These are phyloP conservation scores for Hysterium pulicare DNA, from an alignment of 2,329 filamentous ascomycete species.

Conservation along the genomic window DNA sequence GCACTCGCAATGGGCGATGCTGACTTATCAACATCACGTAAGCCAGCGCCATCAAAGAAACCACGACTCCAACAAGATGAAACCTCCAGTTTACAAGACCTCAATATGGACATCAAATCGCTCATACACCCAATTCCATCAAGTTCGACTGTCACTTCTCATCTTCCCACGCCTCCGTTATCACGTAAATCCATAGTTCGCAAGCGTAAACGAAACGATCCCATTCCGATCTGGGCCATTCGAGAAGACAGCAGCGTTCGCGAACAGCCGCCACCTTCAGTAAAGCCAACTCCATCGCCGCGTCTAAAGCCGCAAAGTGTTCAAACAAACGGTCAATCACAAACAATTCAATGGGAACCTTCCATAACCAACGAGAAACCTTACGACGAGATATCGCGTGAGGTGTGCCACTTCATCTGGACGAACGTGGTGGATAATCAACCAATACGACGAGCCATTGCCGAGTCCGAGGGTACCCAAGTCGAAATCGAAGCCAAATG, in stretches of 20 bases:
- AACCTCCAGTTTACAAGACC: too few relatives aligned
- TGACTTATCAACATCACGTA: too few relatives aligned
- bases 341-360: slow-evolving; percentile 42
- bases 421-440: slow-evolving; percentile 64
- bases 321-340: slow-evolving; percentile 16
- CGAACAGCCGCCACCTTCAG: slow-evolving; percentile 15
- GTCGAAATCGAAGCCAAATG: slow-evolving; percentile 95
- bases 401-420: slow-evolving; percentile 79
- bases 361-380: slow-evolving; percentile 68
- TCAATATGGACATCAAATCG: slow-evolving; percentile 1
- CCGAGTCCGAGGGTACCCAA: slow-evolving; percentile 60
- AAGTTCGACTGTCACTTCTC: neutral
- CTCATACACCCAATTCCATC: slow-evolving; percentile 1
- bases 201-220: slow-evolving; percentile 33
- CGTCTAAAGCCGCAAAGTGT: slow-evolving; percentile 9
- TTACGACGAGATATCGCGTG: slow-evolving; percentile 69
- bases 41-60: too few relatives aligned
- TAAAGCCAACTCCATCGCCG: neutral
- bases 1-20: too few relatives aligned
- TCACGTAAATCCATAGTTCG: neutral
- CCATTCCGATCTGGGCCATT: slow-evolving; percentile 37
- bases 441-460: slow-evolving; percentile 53
- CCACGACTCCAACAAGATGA: too few relatives aligned
- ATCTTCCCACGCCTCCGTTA: neutral
- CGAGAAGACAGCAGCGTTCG: slow-evolving; percentile 17